phyloP scores from a whole-genome alignment of 116 monocot species.

The Posidonia oceanica region DNA sequence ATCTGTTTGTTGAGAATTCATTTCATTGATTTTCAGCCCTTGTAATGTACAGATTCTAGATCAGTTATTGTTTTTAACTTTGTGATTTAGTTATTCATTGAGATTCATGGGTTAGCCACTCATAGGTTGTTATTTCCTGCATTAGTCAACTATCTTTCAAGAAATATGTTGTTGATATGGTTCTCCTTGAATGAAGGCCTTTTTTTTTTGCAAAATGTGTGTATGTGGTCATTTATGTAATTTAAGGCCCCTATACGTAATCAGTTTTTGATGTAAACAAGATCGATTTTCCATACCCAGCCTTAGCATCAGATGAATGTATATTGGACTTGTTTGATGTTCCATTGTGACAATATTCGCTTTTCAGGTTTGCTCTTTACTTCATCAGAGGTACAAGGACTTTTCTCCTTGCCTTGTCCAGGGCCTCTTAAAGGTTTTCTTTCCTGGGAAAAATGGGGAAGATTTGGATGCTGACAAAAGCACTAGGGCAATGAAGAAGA shows the following conservation, averaged over 20 bases:
- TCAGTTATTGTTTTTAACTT: not conserved
- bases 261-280: too few species aligned
- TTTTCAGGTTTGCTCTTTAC: constrained; percentile 89
- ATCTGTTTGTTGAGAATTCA: not conserved
- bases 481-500: constrained; percentile 75
- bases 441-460: constrained; percentile 84
- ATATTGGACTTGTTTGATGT: not conserved
- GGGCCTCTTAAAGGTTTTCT: constrained; percentile 83
- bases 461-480: constrained; percentile 69
- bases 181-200: too few species aligned
- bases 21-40: not conserved
- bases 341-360: not conserved
- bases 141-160: too few species aligned
- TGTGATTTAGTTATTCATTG: not conserved
- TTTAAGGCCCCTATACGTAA: too few species aligned
- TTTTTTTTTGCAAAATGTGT: too few species aligned
- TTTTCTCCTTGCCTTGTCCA: constrained; percentile 87
- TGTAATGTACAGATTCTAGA: not conserved
- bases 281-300: not conserved
- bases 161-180: too few species aligned
- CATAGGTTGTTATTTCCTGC: too few species aligned
- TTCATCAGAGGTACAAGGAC: constrained; percentile 95
- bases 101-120: not conserved
- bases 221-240: too few species aligned
- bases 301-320: not conserved